Percentiles rank a stretch among this genome's conserved stretches.
phyloP scores from a whole-genome alignment of 2,329 filamentous ascomycete genomes.

The Fragosphaeria purpurea region DNA sequence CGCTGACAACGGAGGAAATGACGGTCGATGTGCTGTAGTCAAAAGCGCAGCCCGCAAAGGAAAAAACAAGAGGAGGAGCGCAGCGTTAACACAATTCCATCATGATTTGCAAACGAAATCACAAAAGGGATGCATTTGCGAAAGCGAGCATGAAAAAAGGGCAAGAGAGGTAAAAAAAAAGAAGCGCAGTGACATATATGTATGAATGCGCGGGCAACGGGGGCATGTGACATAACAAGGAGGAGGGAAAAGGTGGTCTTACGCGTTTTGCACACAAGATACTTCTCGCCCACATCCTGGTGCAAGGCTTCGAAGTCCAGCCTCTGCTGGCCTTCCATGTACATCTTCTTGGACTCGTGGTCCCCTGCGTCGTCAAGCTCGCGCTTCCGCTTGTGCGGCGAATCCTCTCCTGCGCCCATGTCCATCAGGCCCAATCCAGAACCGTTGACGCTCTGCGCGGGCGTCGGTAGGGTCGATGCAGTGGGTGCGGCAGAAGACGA shows the following conservation, averaged over 20 bases:
- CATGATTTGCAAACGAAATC: background rate
- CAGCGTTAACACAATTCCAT: slow-evolving; percentile 31
- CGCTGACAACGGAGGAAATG: slow-evolving; percentile 38
- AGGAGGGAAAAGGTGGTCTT: slow-evolving; percentile 41
- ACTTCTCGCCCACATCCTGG: slow-evolving; percentile 56
- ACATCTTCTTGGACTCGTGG: slow-evolving; percentile 50
- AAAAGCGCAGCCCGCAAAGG: slow-evolving; percentile 5
- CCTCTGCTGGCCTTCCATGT: slow-evolving; percentile 47
- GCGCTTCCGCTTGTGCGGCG: slow-evolving; percentile 53
- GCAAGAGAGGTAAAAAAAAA: background rate
- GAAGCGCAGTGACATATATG: background rate
- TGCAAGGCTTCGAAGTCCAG: slow-evolving; percentile 55
- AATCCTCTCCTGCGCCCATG: slow-evolving; percentile 37
- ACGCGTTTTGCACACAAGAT: slow-evolving; percentile 57
- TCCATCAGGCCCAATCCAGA: slow-evolving; percentile 34
- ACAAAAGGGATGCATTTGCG: background rate
- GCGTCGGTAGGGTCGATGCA: slow-evolving; percentile 43
- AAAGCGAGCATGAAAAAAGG: background rate
- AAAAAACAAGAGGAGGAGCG: slow-evolving; percentile 10
- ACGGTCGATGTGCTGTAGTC: slow-evolving; percentile 37
- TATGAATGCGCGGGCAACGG: background rate
- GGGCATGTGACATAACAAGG: background rate
- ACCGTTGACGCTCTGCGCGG: slow-evolving; percentile 53
- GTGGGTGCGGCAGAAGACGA: slow-evolving; percentile 34
- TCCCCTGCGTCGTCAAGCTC: slow-evolving; percentile 45